Evolutionary conservation across 2,329 filamentous ascomycete species (phyloP), one percentile per base, ranked within the genome.

Genomic region (Ophiocordyceps camponoti-leonardi): DNA sequence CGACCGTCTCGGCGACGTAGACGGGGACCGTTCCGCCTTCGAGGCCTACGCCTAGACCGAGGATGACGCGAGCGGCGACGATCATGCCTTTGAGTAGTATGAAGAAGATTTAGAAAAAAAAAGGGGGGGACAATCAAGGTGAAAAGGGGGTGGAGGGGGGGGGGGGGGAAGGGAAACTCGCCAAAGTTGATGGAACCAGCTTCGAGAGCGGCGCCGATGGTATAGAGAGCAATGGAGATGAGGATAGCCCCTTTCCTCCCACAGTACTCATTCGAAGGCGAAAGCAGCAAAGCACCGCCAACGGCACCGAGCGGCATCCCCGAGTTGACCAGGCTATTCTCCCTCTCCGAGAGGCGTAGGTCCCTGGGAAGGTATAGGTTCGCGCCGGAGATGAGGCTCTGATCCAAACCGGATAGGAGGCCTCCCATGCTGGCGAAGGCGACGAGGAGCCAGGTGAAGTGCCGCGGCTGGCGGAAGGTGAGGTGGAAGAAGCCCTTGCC

Each of bases 401-500:
- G 81, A 55, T 86, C 81, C 19, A 86, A 68, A 49, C 81, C 81
- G 1, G 78, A 83, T 0, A 85, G 71, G 20, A 86, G 64, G 56
- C 81, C 81, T 44, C 81, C 81, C 77, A 85, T 82, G 16, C 77
- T 81, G n/a, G 81, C 81, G 52, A 85, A 85, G 1, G 70, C 75
- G 41, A 83, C 78, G 14, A 83, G 68, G 16, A 81, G 61, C 66
- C 72, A 81, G 23, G 80, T 85, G 58, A 83, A 86, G 46, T 61
- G 55, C 54, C 77, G 73, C 0, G 79, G 77, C 56, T 82, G 71
- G 44, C 67, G 67, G 61, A 83, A 77, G 33, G 72, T 61, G 41
- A 81, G 50, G 39, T 79, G 65, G 54, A 77, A 75, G 49, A 67
- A 64, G 37, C 64, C 60, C 23, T 55, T 61, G 22, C 59, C 55